Evolutionary conservation across 2,329 filamentous ascomycete species (phyloP).

Genomic region (Colletotrichum cereale): DNA sequence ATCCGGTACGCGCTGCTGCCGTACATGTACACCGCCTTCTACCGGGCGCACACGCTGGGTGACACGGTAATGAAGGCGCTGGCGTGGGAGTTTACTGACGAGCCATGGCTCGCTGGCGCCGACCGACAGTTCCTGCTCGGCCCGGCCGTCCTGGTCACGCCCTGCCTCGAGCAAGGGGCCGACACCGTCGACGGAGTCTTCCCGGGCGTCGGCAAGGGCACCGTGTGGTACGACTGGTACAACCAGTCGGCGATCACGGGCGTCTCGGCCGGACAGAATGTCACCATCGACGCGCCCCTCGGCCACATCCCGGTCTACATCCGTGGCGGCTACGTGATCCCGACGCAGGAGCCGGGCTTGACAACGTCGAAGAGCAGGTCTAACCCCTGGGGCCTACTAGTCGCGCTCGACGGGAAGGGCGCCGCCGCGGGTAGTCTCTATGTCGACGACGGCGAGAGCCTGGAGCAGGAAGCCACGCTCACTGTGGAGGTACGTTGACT

Average conservation of each 20-base stretch:
- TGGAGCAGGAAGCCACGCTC: constrained; percentile 61
- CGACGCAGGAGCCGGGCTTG: constrained; percentile 75
- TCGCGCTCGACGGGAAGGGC: constrained; percentile 68
- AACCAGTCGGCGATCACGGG: constrained; percentile 66
- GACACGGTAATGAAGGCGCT: constrained; percentile 80
- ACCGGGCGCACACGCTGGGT: constrained; percentile 73
- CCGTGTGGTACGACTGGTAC: constrained; percentile 86
- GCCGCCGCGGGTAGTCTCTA: constrained; percentile 74
- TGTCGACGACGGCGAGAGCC: constrained; percentile 80
- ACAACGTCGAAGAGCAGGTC: constrained; percentile 73
- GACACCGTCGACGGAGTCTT: constrained; percentile 76
- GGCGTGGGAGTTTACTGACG: constrained; percentile 80
- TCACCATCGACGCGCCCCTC: constrained; percentile 41
- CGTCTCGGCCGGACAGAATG: constrained; percentile 52
- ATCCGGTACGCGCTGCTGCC: constrained; percentile 79
- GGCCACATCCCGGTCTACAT: constrained; percentile 77
- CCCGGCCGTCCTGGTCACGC: constrained; percentile 73
- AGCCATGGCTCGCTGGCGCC: constrained; percentile 74
- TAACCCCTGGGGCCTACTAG: constrained; percentile 76
- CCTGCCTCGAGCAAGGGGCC: constrained; percentile 73
- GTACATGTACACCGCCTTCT: constrained; percentile 82
- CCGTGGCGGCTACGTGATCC: constrained; percentile 75
- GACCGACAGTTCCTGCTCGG: constrained; percentile 82
- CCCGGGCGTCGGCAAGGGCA: constrained; percentile 63
- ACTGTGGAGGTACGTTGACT: constrained; percentile 59